phyloP scores from a whole-genome alignment of 768 basidiomycete species.

The Scleroderma citrinum region DNA sequence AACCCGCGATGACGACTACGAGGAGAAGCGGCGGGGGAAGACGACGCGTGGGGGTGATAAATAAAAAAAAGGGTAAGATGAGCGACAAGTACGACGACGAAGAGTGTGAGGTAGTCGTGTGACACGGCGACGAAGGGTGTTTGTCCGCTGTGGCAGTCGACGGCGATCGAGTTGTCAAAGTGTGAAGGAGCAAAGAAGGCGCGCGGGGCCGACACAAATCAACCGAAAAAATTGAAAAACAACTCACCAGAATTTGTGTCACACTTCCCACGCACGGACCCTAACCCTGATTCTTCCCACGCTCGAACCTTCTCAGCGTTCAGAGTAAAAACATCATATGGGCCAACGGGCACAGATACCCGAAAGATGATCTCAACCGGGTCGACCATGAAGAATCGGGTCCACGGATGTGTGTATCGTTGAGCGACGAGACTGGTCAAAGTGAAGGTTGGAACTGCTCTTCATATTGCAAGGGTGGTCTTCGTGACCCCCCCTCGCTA shows the following conservation, averaged over 20 bases:
- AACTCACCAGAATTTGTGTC: constrained; percentile 35
- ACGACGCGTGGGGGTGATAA: constrained; percentile 42
- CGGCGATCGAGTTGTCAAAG: constrained; percentile 43
- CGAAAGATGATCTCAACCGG: too few species aligned
- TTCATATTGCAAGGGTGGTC: neutral
- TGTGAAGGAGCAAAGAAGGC: constrained; percentile 41
- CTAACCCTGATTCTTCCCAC: constrained; percentile 33
- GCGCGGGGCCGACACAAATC: constrained; percentile 40
- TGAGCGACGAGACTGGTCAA: neutral
- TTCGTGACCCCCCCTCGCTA: neutral
- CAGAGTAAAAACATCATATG: too few species aligned
- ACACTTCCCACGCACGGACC: constrained; percentile 43
- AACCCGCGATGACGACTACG: constrained; percentile 23
- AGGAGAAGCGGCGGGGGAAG: constrained; percentile 14
- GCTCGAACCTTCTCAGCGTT: constrained; percentile 16
- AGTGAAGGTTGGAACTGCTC: neutral
- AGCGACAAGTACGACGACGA: constrained; percentile 17
- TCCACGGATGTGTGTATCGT: too few species aligned
- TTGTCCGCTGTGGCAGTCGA: constrained; percentile 41
- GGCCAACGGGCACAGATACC: too few species aligned
- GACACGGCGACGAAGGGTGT: constrained; percentile 35
- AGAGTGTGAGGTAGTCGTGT: constrained; percentile 22
- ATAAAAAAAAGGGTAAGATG: constrained; percentile 23
- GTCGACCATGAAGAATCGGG: neutral
- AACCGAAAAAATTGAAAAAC: constrained; percentile 35